Evolutionary conservation across 345 rosid species (phyloP), one percentile per base, ranked within the genome.

Genomic region (Aquilaria yunnanensis): DNA sequence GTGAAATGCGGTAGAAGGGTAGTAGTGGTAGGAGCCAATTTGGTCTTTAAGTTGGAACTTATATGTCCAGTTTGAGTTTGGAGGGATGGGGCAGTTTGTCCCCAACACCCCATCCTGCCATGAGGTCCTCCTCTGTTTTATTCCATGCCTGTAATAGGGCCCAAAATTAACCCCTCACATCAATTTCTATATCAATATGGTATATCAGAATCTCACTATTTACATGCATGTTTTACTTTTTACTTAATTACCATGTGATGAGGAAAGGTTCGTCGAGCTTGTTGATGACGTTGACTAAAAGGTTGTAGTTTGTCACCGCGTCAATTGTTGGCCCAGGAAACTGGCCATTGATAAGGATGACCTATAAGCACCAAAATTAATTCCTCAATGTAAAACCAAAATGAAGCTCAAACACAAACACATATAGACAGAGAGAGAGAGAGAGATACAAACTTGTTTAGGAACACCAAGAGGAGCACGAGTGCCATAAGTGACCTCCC

Each of bases 91-190:
- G 59, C 98, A 92, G n/a, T 92, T 84, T 45, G 98, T 92, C 58
- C 96, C 98, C 30, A 85, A 70, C 47, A 92, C 88, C 58, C 96
- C 96, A 41, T 92, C 93, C 80, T 92, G 91, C 96, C 98, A 92
- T 14, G 85, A 52, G 2, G 72, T 85, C 62, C 70, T 87, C 66
- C 93, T 81, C 60, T 82, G 96, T 23, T 87, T 80, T 23, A 92
- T 33, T 16, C 96, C 98, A 32, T 80, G 83, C 98, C 98, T 92
- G 60, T 12, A 43, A 23, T 23, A 23, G 23, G 23, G 23, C 23
- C 23, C 23, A 23, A 23, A 23, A 23, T 23, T 23, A 23, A 23
- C 23, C 23, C 23, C 23, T 23, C 23, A 23, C 23, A 23, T 23
- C 23, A 23, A 23, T 23, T 23, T 23, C 23, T 23, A 23, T 23